Percentiles rank a stretch among this genome's conserved stretches.
Evolutionary conservation across 805 yeast genomes (phyloP).

Genomic region (Tetrapisispora nanseiensis): DNA sequence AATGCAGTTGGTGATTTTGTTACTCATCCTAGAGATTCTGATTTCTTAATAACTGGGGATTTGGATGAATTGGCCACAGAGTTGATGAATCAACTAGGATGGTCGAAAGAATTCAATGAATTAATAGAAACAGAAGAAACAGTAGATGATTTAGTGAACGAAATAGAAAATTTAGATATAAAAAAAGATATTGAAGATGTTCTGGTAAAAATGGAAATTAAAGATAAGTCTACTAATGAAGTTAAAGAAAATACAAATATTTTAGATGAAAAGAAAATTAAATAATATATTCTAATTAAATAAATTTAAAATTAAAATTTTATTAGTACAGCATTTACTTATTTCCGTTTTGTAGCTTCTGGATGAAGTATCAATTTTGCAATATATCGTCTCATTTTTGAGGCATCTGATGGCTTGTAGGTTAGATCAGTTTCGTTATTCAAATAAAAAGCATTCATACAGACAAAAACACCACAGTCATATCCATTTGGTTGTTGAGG

Average conservation of each 20-base stretch:
- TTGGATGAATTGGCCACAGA: slow-evolving; percentile 57
- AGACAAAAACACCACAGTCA: slow-evolving; percentile 92
- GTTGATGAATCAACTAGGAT: slow-evolving; percentile 48
- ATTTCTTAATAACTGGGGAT: slow-evolving; percentile 48
- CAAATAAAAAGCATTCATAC: slow-evolving; percentile 61
- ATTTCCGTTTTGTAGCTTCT: not conserved
- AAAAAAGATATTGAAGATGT: not conserved
- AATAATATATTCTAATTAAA: not conserved
- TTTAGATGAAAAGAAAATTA: not conserved
- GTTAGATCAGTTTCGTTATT: slow-evolving; percentile 40
- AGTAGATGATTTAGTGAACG: slow-evolving; percentile 7
- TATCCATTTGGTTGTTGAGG: slow-evolving; percentile 86
- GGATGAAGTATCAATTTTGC: slow-evolving; percentile 21
- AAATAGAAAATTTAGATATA: slow-evolving; percentile 9
- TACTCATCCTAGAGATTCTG: slow-evolving; percentile 44
- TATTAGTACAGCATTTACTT: not conserved
- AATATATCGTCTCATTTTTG: slow-evolving; percentile 43
- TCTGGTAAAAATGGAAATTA: not conserved
- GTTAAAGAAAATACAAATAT: not conserved
- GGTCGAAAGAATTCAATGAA: slow-evolving; percentile 48
- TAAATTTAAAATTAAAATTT: not conserved
- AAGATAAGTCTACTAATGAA: not conserved
- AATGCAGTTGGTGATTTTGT: slow-evolving; percentile 71
- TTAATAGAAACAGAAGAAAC: slow-evolving; percentile 23
- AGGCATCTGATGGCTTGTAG: slow-evolving; percentile 64